Evolutionary conservation across 106 monocot species (phyloP), one percentile per base, ranked within the genome.

Genomic region (Acanthochlamys bracteata): DNA sequence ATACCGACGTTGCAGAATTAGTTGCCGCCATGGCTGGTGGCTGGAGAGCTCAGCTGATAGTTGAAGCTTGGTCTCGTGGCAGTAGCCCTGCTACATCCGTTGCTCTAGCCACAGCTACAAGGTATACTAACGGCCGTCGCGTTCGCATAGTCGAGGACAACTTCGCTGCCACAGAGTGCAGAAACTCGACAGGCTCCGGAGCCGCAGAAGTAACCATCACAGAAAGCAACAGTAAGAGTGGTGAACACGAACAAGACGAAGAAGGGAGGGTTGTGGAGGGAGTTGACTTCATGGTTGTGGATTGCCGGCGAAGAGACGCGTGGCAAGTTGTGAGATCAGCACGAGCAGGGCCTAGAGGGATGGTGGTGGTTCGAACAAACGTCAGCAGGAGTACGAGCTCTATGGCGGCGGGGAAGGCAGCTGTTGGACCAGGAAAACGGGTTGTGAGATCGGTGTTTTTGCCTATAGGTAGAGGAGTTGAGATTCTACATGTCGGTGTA

Each of bases 1-100:
- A 76, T 26, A 45, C 76, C 17, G 74, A 73, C 10, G 82, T 72
- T n/a, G 93, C 89, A 4, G 89, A 89, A 80, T 71, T 95, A 55
- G 74, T 95, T 51, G 73, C 86, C 0, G 86, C 90, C 65, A 75
- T 95, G 86, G 94, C 86, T 20, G 94, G 94, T 0, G 94, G 94
- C 0, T 95, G 94, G 94, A 76, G 72, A 4, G 51, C 84, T 33
- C 82, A 78, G 69, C 72, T 81, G 27, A 62, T 84, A 25, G 78
- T 87, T 14, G 81, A 95, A 58, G 86, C 79, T 1, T 77, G 64
- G 60, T 56, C 67, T 7, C 23, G 52, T 22, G 42, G 53, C 11
- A 55, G 42, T 43, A 25, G 61, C 47, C 55, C 63, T 0, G 53
- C 81, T 4, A 79, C 82, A 13, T 70, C 63, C 49, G 45, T 84